These are phyloP conservation scores for Tothia fuscella DNA, from an alignment of 2,329 filamentous ascomycete genomes.

Conservation along the genomic window DNA sequence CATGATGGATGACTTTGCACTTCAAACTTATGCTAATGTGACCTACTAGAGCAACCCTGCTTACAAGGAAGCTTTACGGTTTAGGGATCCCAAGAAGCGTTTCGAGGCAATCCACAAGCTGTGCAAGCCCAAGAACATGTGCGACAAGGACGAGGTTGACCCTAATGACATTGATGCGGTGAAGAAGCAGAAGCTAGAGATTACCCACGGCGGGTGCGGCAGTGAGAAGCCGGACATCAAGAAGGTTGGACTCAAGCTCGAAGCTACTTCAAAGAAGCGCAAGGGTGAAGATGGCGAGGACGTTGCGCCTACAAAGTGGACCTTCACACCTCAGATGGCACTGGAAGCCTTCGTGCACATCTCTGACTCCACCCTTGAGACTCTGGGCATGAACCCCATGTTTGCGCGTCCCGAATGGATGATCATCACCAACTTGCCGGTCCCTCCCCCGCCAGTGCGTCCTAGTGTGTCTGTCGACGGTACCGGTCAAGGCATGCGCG, in stretches of 20 bases:
- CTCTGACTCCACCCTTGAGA: conserved; percentile 63
- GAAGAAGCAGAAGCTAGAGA: conserved; percentile 37
- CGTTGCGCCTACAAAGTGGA: conserved; percentile 58
- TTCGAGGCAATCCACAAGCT: conserved; percentile 88
- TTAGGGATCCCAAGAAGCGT: conserved; percentile 84
- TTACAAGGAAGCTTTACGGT: conserved; percentile 68
- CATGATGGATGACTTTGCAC: conserved; percentile 36
- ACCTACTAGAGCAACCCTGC: conserved; percentile 60
- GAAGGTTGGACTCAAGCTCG: conserved; percentile 73
- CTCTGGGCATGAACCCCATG: conserved; percentile 86
- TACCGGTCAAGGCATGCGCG: conserved; percentile 79
- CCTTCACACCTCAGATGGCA: conserved; percentile 73
- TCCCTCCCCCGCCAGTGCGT: conserved; percentile 88
- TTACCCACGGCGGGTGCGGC: conserved; percentile 77
- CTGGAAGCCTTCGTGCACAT: conserved; percentile 81
- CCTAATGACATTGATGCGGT: conserved; percentile 39
- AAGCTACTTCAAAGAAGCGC: conserved; percentile 57
- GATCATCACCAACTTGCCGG: conserved; percentile 87
- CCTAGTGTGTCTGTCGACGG: conserved; percentile 97
- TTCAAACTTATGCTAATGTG: conserved; percentile 19
- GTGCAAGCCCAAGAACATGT: conserved; percentile 78
- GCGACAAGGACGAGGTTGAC: conserved; percentile 65
- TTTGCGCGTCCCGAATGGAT: conserved; percentile 98
- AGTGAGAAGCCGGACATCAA: conserved; percentile 82
- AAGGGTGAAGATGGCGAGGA: conserved; percentile 63